Evolutionary conservation across 495 filamentous ascomycete genomes (phyloP).

Genomic region (Lepidopterella palustris): DNA sequence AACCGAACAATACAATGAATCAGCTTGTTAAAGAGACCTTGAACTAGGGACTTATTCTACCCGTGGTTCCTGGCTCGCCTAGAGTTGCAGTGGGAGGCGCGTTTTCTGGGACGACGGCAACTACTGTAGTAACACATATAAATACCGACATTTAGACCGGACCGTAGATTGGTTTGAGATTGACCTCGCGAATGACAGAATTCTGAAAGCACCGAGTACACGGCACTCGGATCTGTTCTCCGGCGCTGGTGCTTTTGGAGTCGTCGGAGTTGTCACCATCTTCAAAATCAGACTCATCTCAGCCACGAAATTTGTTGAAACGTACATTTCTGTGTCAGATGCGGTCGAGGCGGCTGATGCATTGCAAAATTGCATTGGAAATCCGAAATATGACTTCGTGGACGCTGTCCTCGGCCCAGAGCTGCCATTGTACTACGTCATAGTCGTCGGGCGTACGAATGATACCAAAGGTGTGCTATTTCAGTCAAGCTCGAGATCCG

Average conservation of each 20-base stretch:
- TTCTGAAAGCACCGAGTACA: constrained; percentile 38
- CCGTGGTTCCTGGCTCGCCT: constrained; percentile 19
- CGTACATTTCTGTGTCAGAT: constrained; percentile 41
- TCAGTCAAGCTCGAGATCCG: constrained; percentile 44
- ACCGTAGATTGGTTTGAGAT: constrained; percentile 49
- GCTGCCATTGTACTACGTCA: constrained; percentile 38
- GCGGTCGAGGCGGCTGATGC: constrained; percentile 40
- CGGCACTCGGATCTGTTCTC: constrained; percentile 45
- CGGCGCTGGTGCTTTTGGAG: constrained; percentile 49
- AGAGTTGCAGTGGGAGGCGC: constrained; percentile 54
- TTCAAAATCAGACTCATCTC: constrained; percentile 47
- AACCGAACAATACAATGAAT: background rate
- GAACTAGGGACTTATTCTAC: background rate
- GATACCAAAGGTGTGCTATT: constrained; percentile 36
- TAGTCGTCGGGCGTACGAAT: constrained; percentile 46
- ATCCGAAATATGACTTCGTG: constrained; percentile 45
- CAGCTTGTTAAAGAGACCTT: background rate
- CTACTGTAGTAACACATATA: constrained; percentile 52
- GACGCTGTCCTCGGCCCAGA: constrained; percentile 43
- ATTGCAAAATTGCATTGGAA: constrained; percentile 30
- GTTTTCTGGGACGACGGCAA: constrained; percentile 50
- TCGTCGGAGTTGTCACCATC: constrained; percentile 48
- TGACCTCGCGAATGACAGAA: constrained; percentile 47
- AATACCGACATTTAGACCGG: constrained; percentile 51
- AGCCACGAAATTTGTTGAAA: constrained; percentile 46